A percentile compares a stretch with the other conserved stretches of the same genome.
Evolutionary conservation across 345 rosid species (phyloP).

Genomic region (Eucalyptus decipiens): DNA sequence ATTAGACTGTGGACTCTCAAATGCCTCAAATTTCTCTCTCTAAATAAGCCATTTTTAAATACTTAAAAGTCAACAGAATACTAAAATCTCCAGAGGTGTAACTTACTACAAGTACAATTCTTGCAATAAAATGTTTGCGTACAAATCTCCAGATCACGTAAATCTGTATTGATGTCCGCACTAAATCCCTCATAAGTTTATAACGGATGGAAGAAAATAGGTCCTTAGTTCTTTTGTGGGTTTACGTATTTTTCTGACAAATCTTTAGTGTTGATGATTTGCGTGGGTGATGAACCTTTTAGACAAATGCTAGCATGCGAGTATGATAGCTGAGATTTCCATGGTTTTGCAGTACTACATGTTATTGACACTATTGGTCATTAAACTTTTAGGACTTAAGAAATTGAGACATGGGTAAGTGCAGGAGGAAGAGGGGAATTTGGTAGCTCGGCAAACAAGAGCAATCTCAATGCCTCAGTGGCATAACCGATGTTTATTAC

Average conservation of each 20-base stretch:
- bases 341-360: neutral
- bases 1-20: neutral
- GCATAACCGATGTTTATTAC: neutral
- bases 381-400: neutral
- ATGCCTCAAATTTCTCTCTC: neutral
- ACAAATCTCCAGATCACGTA: neutral
- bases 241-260: neutral
- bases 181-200: neutral
- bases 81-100: neutral
- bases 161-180: neutral
- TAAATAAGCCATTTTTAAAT: neutral
- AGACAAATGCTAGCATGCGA: neutral
- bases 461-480: neutral
- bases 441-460: neutral
- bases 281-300: neutral
- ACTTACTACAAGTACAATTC: neutral
- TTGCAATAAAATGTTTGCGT: neutral
- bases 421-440: neutral
- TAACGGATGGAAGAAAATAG: neutral
- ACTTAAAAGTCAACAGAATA: neutral
- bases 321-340: neutral
- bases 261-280: neutral
- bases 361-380: neutral
- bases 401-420: neutral
- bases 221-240: neutral